Base-by-base conservation (phyloP, 2,329 filamentous ascomycete genomes). In the Pseudogymnoascus sp. region DNA sequence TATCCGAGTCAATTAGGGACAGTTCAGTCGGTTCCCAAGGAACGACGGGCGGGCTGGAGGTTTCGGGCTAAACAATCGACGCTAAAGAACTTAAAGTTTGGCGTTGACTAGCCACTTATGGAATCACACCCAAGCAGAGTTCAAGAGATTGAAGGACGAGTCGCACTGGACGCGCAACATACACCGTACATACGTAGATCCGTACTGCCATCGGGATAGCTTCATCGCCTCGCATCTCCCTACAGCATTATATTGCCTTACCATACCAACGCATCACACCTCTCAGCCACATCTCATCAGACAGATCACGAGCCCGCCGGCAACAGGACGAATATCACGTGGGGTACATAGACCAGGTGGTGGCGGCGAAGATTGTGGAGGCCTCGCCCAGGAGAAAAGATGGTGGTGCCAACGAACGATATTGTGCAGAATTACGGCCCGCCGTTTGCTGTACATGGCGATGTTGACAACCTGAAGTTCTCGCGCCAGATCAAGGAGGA, bases 361-460 rank as follows among this genome's bases (percentile, higher is more conserved):
- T 54, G 43, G 43, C 43, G 43, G 43, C 43, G 43, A 54, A 30
- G 43, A 54, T 54, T 25, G 9, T 30, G 43, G 22, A 62, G 20
- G 22, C 37, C 59, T 39, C 41, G 22, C 60, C 54, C 54, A 25
- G 47, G 37, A 43, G 35, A 30, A 16, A 64, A 62, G 7, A 72
- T 72, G 70, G 68, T 66, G 16, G 50, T 67, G 32, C 67, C 67
- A 28, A 64, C 64, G 11, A 65, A 65, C 32, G 62, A 62, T 14
- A 71, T 72, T 18, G 70, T 73, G 35, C 66, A 71, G 54, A 70
- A 72, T 60, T 71, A 70, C 43, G 62, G 62, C 30, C 64, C 68
- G 11, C 70, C 71, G 34, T 64, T 72, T 9, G 62, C 60, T 25
- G 68, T 70, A 43, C 68, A 68, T 60, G 65, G 63, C 34, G 70